Evolutionary conservation across 805 yeast genomes (phyloP).

Genomic region (Suhomyces pyralidae): DNA sequence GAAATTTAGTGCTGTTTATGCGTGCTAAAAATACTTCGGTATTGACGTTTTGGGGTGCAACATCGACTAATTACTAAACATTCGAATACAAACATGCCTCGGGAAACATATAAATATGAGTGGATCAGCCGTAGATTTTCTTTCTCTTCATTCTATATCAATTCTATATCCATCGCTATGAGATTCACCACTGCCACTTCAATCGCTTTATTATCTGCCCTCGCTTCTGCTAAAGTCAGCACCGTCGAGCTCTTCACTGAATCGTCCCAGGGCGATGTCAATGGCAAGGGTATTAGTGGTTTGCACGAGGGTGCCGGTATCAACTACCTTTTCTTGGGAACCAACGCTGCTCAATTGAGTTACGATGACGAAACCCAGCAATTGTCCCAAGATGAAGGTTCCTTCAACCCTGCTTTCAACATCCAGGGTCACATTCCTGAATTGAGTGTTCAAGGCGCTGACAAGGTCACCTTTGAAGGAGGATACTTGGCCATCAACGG

Average conservation of each 20-base stretch:
- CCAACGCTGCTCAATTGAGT: constrained; percentile 13
- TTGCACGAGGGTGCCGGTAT: constrained; percentile 47
- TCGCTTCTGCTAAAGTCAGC: constrained; percentile 3
- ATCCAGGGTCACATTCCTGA: constrained; percentile 8
- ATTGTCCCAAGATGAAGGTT: background rate
- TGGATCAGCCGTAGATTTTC: background rate
- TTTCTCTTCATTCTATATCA: background rate
- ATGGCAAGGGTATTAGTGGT: constrained; percentile 6
- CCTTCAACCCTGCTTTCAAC: background rate
- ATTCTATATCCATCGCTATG: constrained; percentile 3
- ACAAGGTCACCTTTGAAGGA: constrained; percentile 12
- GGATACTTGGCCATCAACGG: constrained; percentile 28
- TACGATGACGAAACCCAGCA: constrained; percentile 14
- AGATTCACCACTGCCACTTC: constrained; percentile 2
- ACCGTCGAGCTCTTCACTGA: constrained; percentile 1
- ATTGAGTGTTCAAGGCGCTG: constrained; percentile 9
- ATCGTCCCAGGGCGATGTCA: constrained; percentile 1
- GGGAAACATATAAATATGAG: background rate
- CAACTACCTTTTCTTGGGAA: constrained; percentile 34
- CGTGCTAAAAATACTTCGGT: background rate
- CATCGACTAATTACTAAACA: background rate
- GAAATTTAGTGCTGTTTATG: background rate
- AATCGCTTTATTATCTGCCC: constrained; percentile 6
- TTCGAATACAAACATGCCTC: no score
- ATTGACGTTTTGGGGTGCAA: background rate